Base-by-base conservation (phyloP, 139 green algal genomes). In the Klebsormidium nitens region DNA sequence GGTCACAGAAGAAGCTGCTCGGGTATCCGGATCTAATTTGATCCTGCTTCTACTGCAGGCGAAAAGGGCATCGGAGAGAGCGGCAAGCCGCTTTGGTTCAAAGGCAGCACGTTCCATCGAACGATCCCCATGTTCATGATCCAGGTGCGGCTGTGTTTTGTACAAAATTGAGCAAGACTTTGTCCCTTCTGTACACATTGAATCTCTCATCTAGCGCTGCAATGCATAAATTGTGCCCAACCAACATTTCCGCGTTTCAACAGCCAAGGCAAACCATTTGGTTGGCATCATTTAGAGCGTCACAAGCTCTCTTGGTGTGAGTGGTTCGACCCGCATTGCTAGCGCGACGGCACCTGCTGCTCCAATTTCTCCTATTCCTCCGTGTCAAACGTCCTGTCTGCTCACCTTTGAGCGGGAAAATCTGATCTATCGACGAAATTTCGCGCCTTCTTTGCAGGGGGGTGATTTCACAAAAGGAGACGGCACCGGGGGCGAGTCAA, bases 401-500 rank as follows among this genome's bases (percentile, higher is more conserved):
- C 14, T 46, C 8, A 46, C 8, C 34, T 11, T 63, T 63, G 8
- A 46, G 8, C 34, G 29, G 8, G 29, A 36, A 50, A 50, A 50
- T 8, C 14, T 50, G 14, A 50, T 8, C 14, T 14, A 50, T n/a
- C 42, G 42, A n/a, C 14, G 11, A 50, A 14, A 50, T 14, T 61
- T 61, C 6, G 11, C 28, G 11, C 52, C 6, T 34, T 6, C n/a
- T n/a, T 19, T 61, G 29, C 77, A 90, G 82, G 91, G 88, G 14
- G 90, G 91, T 59, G 91, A 96, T 70, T 95, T 95, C 79, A 95
- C 89, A 29, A 37, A 55, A 23, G 66, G 61, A 6, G 52, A 85
- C 42, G 90, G 90, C 47, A 89, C 81, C 1, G 90, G 91, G 34
- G 91, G 91, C 48, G 82, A 92, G 72, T 90, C 80, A 50, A 96